Conservation (phyloP, 768 basidiomycete genomes). For the Pulveroboletus sp. region DNA sequence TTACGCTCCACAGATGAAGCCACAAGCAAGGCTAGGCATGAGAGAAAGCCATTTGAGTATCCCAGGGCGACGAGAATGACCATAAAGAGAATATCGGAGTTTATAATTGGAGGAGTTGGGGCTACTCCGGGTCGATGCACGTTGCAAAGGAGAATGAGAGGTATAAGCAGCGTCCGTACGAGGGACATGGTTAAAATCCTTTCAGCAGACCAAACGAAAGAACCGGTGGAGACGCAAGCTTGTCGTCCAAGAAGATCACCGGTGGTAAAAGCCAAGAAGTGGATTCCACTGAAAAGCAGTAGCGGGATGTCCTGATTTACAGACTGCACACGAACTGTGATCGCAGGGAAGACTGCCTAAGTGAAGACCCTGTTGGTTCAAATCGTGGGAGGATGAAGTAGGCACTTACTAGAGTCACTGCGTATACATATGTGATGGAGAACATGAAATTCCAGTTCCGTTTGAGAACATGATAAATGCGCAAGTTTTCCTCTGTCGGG, state of each 20-base stretch:
- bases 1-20: conserved; percentile 80
- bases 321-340: too few species aligned
- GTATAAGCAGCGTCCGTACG: conserved; percentile 74
- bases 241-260: conserved; percentile 70
- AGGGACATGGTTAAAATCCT: conserved; percentile 62
- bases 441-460: conserved; percentile 65
- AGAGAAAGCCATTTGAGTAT: conserved; percentile 73
- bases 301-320: conserved; percentile 67
- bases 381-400: too few species aligned
- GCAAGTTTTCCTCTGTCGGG: conserved; percentile 35
- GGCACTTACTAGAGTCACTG: conserved; percentile 72
- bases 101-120: conserved; percentile 45
- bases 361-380: too few species aligned
- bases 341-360: conserved; percentile 85
- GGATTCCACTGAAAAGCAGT: conserved; percentile 70
- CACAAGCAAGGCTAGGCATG: conserved; percentile 76
- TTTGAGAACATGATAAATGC: conserved; percentile 54
- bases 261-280: conserved; percentile 71
- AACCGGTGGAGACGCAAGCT: conserved; percentile 56
- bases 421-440: conserved; percentile 70
- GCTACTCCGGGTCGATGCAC: conserved; percentile 46
- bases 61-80: conserved; percentile 67
- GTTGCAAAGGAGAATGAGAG: conserved; percentile 83
- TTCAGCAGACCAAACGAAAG: conserved; percentile 65
- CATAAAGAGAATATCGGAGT: conserved; percentile 74